Evolutionary conservation across 2,329 filamentous ascomycete species (phyloP).

Genomic region (Fonsecaea pedrosoi): DNA sequence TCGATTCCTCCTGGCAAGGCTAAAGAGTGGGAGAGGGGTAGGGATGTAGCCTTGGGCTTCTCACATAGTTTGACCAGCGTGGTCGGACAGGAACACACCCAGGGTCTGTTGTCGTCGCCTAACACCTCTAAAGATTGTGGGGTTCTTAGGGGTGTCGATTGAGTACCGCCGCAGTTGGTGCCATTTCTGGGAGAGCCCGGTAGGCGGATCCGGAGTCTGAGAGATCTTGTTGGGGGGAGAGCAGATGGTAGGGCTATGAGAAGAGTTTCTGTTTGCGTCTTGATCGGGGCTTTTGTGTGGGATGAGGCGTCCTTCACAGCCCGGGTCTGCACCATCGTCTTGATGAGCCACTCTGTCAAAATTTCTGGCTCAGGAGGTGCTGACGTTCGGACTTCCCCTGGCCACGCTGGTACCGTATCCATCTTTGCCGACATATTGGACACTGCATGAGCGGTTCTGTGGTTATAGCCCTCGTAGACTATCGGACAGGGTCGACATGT

Average conservation of each 20-base stretch:
- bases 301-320: neutral
- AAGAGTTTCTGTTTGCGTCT: neutral
- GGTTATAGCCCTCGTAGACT: neutral
- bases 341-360: neutral
- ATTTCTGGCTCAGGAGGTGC: neutral
- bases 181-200: neutral
- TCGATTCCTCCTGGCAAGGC: neutral
- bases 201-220: neutral
- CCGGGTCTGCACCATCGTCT: neutral
- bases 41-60: neutral
- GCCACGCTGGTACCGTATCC: neutral
- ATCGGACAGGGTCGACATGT: neutral
- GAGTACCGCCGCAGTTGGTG: neutral
- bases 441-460: neutral
- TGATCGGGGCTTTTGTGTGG: neutral
- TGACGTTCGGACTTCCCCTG: neutral
- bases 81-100: neutral
- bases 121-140: neutral
- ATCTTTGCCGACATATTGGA: neutral
- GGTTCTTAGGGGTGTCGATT: neutral
- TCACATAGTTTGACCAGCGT: neutral
- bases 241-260: neutral
- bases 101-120: neutral
- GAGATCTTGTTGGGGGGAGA: conserved; percentile 3
- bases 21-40: neutral